A percentile compares a stretch with the other conserved stretches of the same genome.
Evolutionary conservation across 2,329 filamentous ascomycete species (phyloP).

Genomic region (Mycosphaerella arachidis): DNA sequence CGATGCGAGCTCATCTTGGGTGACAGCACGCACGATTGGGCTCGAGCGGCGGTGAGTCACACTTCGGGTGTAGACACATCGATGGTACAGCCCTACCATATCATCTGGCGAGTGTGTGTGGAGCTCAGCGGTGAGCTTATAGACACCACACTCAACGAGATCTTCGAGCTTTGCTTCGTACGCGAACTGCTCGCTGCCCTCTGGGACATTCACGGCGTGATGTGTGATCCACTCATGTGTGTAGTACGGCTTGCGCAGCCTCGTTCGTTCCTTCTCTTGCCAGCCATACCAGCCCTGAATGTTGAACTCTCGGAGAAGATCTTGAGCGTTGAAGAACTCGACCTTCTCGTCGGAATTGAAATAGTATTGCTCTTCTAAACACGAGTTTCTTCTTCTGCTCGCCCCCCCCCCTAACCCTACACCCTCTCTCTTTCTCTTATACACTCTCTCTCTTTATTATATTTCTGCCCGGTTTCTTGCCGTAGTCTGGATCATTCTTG

Average conservation of each 20-base stretch:
- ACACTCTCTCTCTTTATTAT: too few relatives aligned
- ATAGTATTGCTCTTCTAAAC: too few relatives aligned
- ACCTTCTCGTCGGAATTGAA: neutral
- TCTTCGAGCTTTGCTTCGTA: neutral
- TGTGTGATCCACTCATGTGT: constrained; percentile 8
- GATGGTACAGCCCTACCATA: neutral
- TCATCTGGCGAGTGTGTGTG: neutral
- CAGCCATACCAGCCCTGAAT: constrained; percentile 1
- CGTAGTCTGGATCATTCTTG: too few relatives aligned
- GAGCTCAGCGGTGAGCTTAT: neutral
- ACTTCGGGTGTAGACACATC: neutral
- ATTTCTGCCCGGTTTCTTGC: too few relatives aligned
- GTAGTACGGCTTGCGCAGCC: constrained; percentile 4
- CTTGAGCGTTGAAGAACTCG: constrained; percentile 3
- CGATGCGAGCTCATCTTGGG: neutral
- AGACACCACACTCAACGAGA: neutral
- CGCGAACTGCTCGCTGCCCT: neutral
- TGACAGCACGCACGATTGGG: neutral
- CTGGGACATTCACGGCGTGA: neutral
- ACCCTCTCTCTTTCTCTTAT: too few relatives aligned
- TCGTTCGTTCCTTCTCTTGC: neutral
- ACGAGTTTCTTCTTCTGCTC: too few relatives aligned
- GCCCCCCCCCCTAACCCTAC: too few relatives aligned
- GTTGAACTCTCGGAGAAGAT: constrained; percentile 1
- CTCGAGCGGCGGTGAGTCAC: neutral